Conservation (phyloP, 495 filamentous ascomycete genomes). For the Penicillium macrosclerotiorum region DNA sequence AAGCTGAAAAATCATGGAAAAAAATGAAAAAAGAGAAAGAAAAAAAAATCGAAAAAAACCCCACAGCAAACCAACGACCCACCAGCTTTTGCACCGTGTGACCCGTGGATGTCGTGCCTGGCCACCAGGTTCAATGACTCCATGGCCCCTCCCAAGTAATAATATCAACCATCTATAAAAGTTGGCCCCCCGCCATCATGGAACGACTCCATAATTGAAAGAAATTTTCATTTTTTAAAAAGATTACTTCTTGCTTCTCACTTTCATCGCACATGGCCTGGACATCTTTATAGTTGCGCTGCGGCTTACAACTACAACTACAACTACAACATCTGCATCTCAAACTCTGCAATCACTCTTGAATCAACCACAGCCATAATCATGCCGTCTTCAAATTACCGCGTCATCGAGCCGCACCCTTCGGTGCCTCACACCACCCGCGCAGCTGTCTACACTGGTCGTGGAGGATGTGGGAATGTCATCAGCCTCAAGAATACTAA, state of each 20-base stretch:
- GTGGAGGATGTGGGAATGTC: conserved; percentile 83
- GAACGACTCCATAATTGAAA: conserved; percentile 4
- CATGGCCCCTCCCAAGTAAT: conserved; percentile 9
- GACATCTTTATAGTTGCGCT: conserved; percentile 16
- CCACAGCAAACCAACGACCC: conserved; percentile 8
- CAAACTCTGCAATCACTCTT: conserved; percentile 1
- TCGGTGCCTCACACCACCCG: conserved; percentile 61
- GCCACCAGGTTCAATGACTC: conserved; percentile 13
- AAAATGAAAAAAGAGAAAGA: conserved; percentile 13
- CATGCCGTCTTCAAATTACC: conserved; percentile 49
- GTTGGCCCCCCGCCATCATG: conserved; percentile 6
- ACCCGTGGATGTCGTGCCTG: conserved; percentile 30
- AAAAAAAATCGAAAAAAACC: conserved; percentile 14
- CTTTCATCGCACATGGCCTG: conserved; percentile 19
- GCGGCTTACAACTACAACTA: conserved; percentile 11
- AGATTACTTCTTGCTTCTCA: conserved; percentile 1
- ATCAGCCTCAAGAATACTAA: conserved; percentile 66
- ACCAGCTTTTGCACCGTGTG: conserved; percentile 19
- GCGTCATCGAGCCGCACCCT: conserved; percentile 79
- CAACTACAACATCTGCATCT: no score
- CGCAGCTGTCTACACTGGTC: conserved; percentile 67
- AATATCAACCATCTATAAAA: conserved; percentile 24
- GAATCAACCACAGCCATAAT: conserved; percentile 18
- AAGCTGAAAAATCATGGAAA: not conserved
- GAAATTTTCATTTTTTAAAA: conserved; percentile 1